Percentiles rank a stretch among this genome's conserved stretches.
These are phyloP conservation scores for Scytalidium lignicola DNA, from an alignment of 2,329 filamentous ascomycete species.

Conservation along the genomic window DNA sequence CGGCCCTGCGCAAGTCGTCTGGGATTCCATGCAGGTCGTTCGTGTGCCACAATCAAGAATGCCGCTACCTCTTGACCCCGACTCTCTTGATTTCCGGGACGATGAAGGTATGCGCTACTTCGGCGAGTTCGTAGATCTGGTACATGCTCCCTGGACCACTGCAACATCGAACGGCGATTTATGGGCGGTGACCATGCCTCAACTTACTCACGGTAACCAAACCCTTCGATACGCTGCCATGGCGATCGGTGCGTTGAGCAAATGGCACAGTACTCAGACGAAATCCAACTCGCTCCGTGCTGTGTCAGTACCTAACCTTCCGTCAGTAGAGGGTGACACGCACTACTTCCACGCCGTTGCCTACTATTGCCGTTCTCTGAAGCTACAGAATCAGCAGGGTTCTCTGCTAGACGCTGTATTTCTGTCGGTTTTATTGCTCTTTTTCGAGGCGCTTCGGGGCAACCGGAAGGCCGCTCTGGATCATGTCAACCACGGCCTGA, in stretches of 20 bases:
- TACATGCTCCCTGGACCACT: background rate
- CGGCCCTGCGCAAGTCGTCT: slow-evolving; percentile 14
- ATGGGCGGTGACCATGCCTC: background rate
- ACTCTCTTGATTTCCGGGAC: slow-evolving; percentile 14
- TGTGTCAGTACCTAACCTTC: slow-evolving; percentile 3
- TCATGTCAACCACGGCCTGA: slow-evolving; percentile 32
- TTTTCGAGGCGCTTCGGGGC: slow-evolving; percentile 29
- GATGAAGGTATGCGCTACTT: background rate
- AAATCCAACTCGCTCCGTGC: slow-evolving; percentile 4
- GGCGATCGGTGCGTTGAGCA: slow-evolving; percentile 5
- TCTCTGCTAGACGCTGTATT: slow-evolving; percentile 28
- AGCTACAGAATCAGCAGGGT: slow-evolving; percentile 20
- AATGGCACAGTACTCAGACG: slow-evolving; percentile 19
- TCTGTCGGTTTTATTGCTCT: slow-evolving; percentile 27
- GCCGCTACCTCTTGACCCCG: slow-evolving; percentile 12
- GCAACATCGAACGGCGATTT: background rate
- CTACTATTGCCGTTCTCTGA: slow-evolving; percentile 32
- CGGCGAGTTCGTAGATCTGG: background rate
- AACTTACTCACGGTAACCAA: background rate
- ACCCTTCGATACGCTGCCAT: background rate
- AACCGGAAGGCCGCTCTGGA: slow-evolving; percentile 27
- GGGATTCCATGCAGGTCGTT: slow-evolving; percentile 18
- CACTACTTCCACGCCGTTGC: slow-evolving; percentile 31
- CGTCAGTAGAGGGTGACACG: slow-evolving; percentile 5
- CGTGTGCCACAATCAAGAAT: slow-evolving; percentile 2